Percentiles rank a stretch among this genome's conserved stretches.
Conservation (phyloP, 75 land plant species). For the Pinus taeda region DNA sequence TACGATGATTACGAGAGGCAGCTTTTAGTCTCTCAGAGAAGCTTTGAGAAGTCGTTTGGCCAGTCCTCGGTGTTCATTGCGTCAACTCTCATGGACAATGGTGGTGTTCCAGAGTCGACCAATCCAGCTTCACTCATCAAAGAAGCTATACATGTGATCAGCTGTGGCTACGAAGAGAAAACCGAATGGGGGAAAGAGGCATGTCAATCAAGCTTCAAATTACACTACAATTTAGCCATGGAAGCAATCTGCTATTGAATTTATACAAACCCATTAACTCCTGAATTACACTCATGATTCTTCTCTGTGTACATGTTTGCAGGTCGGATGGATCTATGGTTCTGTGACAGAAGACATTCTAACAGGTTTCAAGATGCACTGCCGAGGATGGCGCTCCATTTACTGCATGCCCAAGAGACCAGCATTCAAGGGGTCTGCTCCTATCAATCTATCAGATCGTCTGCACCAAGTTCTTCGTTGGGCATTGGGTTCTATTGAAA, state of each 20-base stretch:
- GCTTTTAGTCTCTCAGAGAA: slow-evolving; percentile 47
- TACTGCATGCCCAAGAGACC: slow-evolving; percentile 76
- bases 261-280: too few relatives aligned
- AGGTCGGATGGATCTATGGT: slow-evolving; percentile 83
- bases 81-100: slow-evolving; percentile 65
- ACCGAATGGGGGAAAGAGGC: slow-evolving; percentile 70
- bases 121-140: slow-evolving; percentile 45
- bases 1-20: slow-evolving; percentile 66
- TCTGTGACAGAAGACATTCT: slow-evolving; percentile 76
- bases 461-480: slow-evolving; percentile 70
- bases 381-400: slow-evolving; percentile 70
- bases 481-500: slow-evolving; percentile 81
- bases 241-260: too few relatives aligned
- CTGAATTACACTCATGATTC: too few relatives aligned
- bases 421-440: slow-evolving; percentile 78
- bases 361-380: slow-evolving; percentile 76
- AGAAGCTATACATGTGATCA: slow-evolving; percentile 71
- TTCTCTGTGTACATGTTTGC: background rate
- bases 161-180: slow-evolving; percentile 75
- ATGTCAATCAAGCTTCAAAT: background rate
- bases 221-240: too few relatives aligned
- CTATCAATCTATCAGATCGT: slow-evolving; percentile 70
- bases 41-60: slow-evolving; percentile 66
- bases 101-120: slow-evolving; percentile 49
- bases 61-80: slow-evolving; percentile 59